Base-by-base conservation (phyloP, 2,329 filamentous ascomycete genomes). In the Epichloe bromicola region DNA sequence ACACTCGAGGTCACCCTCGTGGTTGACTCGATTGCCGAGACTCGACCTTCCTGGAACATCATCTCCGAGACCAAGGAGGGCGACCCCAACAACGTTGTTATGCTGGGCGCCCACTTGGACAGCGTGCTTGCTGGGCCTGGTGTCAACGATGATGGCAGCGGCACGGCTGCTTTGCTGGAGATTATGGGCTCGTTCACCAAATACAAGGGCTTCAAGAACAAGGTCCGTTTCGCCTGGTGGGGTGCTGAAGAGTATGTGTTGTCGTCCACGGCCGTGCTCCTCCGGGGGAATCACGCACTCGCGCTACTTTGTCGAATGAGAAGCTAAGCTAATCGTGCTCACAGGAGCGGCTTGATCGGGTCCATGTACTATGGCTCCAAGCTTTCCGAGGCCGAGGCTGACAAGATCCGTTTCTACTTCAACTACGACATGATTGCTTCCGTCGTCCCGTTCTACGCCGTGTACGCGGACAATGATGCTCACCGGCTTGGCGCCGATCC, bases 381-480 rank as follows among this genome's bases (percentile, higher is more conserved):
- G 6, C 63, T 73, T 30, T 59, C 63, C 11, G 57, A 63, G 20
- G 59, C 61, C 2, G 68, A 72, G 43, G 64, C 65, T 0, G 68
- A 76, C 54, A 80, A 79, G 64, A 79, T 86, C 59, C 72, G 75
- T 2, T 78, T 85, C 34, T 83, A 84, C 68, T 76, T 85, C 62
- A 83, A 86, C 68, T 84, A 82, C 59, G 82, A 86, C 65, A 86
- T 86, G 83, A 82, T 85, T 51, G 71, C 67, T n/a, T 73, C 70
- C 15, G 62, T 64, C 3, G 58, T 61, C n/a, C 67, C 71, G 11
- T 55, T 59, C 40, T 73, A 65, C 58, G 60, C 58, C 49, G 64
- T 74, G 7, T 70, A 72, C 50, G 61, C 67, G 42, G 65, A 67
- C 54, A 65, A 62, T 30, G 65, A 70, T 19, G 70, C 62, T 8